Base-by-base conservation (phyloP, 768 basidiomycete genomes). In the Mycena amicta region DNA sequence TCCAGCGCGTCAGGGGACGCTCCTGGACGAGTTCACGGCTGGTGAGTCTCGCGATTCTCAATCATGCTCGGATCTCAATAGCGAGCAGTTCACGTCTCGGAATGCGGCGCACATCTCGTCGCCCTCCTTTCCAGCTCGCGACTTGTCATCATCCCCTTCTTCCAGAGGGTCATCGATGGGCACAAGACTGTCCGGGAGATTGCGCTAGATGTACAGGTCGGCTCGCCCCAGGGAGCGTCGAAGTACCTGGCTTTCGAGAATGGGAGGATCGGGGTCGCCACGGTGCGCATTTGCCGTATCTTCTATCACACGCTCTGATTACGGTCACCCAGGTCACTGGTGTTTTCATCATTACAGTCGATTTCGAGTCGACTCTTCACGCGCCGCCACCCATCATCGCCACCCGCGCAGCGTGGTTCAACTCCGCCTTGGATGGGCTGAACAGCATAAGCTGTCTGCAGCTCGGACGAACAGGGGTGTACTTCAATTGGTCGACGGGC, bases 51-150 rank as follows among this genome's bases (percentile, higher is more conserved):
- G 5, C 12, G 16, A 33, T 8, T 18, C 4, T 37, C 39, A 26
- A 46, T 3, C 5, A 33, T n/a, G 47, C 29, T 27, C 27, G 39
- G 27, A 39, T 52, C 4, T 50, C n/a, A 20, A 40, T 30, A 80
- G 82, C 75, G 4, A n/a, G n/a, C 33, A 37, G 33, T 37, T 18
- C 83, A 82, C 55, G 74, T 82, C 11, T 83, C 82, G 4, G 64
- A 72, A 4, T 79, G 79, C 60, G 81, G 81, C n/a, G 69, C 69
- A 16, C 81, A 84, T 62, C 63, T 84, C 13, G 79, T 72, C 5
- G 71, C 72, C 2, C 66, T 83, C 30, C 62, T 77, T 26, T 60
- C 65, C 15, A 75, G 72, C 13, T 77, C 78, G 1, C 66, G 74
- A n/a, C 62, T 83, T 1, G 49, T 83, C 6, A 63, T 83, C 13